Percentiles rank a stretch among this genome's conserved stretches.
phyloP scores from a whole-genome alignment of 371 early-diverging fungal genomes.

The Circinella minor region DNA sequence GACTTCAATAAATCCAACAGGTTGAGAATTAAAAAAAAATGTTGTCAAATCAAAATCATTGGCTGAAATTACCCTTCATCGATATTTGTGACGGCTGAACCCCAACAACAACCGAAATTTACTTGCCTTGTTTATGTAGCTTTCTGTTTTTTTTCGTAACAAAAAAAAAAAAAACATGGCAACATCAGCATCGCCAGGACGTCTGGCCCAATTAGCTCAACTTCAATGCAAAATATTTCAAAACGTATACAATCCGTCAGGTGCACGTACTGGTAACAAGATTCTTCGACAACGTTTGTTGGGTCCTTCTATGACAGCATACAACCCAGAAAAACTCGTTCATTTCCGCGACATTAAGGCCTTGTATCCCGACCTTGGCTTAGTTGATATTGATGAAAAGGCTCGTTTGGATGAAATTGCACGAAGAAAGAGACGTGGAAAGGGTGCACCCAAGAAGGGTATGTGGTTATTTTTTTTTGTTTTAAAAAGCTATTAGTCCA shows the following conservation, averaged over 20 bases:
- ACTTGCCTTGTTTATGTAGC: no score
- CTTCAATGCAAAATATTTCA: constrained; percentile 71
- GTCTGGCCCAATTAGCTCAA: constrained; percentile 62
- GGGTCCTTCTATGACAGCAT: constrained; percentile 68
- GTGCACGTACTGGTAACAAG: constrained; percentile 75
- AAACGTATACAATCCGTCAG: constrained; percentile 75
- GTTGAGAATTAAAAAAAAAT: no score
- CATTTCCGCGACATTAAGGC: constrained; percentile 66
- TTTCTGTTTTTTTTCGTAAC: background rate
- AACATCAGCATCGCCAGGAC: constrained; percentile 24
- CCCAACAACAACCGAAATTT: no score
- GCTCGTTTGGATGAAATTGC: constrained; percentile 73
- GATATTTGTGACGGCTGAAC: no score
- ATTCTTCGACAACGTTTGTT: constrained; percentile 70
- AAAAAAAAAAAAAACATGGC: constrained; percentile 7
- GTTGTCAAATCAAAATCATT: no score
- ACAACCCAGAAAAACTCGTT: constrained; percentile 67
- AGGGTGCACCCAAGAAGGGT: constrained; percentile 87
- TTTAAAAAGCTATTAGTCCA: background rate
- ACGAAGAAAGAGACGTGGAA: constrained; percentile 74
- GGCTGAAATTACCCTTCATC: no score
- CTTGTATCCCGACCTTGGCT: constrained; percentile 61
- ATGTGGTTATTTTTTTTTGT: constrained; percentile 17
- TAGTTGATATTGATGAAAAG: constrained; percentile 69
- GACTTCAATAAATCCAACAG: no score